Evolutionary conservation across 2,329 filamentous ascomycete species (phyloP).

Genomic region (Colletotrichum aenigma): DNA sequence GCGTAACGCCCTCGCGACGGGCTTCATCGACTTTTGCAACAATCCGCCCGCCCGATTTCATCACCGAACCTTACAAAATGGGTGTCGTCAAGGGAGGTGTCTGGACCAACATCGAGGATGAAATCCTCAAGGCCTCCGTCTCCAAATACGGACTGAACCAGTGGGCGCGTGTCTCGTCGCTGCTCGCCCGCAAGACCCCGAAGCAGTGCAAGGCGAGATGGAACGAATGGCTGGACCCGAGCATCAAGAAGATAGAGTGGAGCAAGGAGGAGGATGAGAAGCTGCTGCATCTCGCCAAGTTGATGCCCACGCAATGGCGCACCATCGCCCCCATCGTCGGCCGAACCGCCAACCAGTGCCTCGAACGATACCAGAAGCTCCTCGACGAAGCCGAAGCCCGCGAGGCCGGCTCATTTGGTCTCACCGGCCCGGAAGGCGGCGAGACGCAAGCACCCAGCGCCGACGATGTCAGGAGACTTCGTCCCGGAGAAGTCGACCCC

Average conservation of each 20-base stretch:
- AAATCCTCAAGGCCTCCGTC: slow-evolving; percentile 94
- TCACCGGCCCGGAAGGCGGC: slow-evolving; percentile 84
- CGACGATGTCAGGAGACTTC: slow-evolving; percentile 86
- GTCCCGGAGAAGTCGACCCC: slow-evolving; percentile 94
- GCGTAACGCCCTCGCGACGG: slow-evolving; percentile 11
- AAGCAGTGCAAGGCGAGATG: slow-evolving; percentile 99
- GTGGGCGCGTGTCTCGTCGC: slow-evolving; percentile 97
- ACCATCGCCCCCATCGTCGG: slow-evolving; percentile 97
- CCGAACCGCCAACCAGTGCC: slow-evolving; percentile 93
- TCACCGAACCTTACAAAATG: slow-evolving; percentile 49
- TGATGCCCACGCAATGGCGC: slow-evolving; percentile 99
- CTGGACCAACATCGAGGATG: slow-evolving; percentile 84
- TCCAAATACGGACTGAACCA: slow-evolving; percentile 96
- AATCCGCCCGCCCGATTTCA: not conserved
- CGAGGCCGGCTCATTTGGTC: slow-evolving; percentile 81
- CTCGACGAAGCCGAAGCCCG: slow-evolving; percentile 93
- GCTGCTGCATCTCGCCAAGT: slow-evolving; percentile 91
- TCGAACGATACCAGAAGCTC: slow-evolving; percentile 95
- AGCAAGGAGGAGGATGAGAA: slow-evolving; percentile 99
- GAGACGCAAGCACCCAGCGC: slow-evolving; percentile 88
- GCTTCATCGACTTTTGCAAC: not conserved
- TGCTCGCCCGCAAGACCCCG: slow-evolving; percentile 94
- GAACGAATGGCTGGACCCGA: slow-evolving; percentile 97
- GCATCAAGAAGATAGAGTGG: slow-evolving; percentile 99
- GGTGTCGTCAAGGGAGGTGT: slow-evolving; percentile 77